Base-by-base conservation (phyloP, 345 rosid genomes). In the Eutrema japonicum region DNA sequence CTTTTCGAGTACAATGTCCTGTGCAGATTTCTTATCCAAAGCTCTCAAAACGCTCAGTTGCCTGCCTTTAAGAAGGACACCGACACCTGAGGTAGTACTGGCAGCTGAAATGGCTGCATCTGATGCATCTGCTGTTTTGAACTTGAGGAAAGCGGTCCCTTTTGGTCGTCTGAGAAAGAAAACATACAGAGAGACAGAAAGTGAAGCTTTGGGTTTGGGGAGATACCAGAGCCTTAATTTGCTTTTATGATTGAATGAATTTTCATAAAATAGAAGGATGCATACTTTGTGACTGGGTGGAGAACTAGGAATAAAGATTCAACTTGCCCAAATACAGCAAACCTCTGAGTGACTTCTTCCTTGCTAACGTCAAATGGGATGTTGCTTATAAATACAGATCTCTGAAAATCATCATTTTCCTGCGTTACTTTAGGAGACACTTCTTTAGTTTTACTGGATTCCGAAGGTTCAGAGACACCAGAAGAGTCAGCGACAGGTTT, bases 111-210 rank as follows among this genome's bases (percentile, higher is more conserved):
- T 82, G 36, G 96, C 97, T 63, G 90, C 92, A 74, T 36, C 47
- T 45, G 86, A 90, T 42, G 90, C 90, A 54, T 92, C 98, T 69
- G 48, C 42, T 62, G 86, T 78, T 81, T 87, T 87, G 74, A 94
- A 94, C 81, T 85, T 89, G 82, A 94, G 92, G 73, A 94, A 91
- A 55, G 92, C 98, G 13, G 96, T 88, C 52, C 98, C 98, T 73
- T 74, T 83, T 1, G 98, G 96, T 71, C 97, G 82, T 81, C 97
- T 94, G 90, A 77, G 81, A 83, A 51, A 35, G 56, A 57, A 66
- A 80, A 42, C 8, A 57, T 68, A 52, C 10, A 63, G 51, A 48
- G 62, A 70, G 43, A 58, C 43, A 29, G 47, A 14, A 9, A 18
- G 36, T 38, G 11, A 70, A 33, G 42, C 45, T 56, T 65, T 41